phyloP scores from a whole-genome alignment of 176 grass and related monocot genomes.

The Oryza meyeriana region DNA sequence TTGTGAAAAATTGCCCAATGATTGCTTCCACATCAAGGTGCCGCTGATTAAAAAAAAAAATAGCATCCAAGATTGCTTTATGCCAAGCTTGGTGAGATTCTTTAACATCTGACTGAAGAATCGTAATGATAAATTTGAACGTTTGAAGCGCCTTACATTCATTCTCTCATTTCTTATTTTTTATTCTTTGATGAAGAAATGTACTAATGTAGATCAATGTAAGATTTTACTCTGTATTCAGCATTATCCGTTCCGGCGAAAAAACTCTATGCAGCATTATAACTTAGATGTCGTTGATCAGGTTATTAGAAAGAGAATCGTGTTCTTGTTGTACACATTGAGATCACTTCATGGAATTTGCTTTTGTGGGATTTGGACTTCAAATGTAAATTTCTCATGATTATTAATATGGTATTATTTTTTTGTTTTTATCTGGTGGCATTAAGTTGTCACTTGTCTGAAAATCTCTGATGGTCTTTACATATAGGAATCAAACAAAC shows the following conservation, averaged over 20 bases:
- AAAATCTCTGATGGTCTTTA: background rate
- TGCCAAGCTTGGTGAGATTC: background rate
- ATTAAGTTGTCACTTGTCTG: background rate
- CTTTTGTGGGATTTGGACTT: background rate
- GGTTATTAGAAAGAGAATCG: background rate
- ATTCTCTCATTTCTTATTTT: background rate
- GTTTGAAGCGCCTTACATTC: background rate
- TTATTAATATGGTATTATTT: background rate
- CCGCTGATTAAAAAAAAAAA: background rate
- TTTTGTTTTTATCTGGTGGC: background rate
- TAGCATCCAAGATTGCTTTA: background rate
- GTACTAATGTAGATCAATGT: background rate
- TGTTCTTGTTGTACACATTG: slow-evolving; percentile 2
- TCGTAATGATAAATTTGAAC: background rate
- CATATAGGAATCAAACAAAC: background rate
- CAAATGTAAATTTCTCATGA: background rate
- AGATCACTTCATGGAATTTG: background rate
- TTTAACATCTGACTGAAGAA: background rate
- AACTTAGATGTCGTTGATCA: background rate
- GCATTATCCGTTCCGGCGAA: no score
- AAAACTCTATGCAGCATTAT: no score
- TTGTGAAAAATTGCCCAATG: slow-evolving; percentile 50
- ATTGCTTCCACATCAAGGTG: slow-evolving; percentile 21
- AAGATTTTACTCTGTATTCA: background rate
- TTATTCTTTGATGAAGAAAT: background rate